phyloP scores from a whole-genome alignment of 2,329 filamentous ascomycete species.

The Monilinia polystroma region DNA sequence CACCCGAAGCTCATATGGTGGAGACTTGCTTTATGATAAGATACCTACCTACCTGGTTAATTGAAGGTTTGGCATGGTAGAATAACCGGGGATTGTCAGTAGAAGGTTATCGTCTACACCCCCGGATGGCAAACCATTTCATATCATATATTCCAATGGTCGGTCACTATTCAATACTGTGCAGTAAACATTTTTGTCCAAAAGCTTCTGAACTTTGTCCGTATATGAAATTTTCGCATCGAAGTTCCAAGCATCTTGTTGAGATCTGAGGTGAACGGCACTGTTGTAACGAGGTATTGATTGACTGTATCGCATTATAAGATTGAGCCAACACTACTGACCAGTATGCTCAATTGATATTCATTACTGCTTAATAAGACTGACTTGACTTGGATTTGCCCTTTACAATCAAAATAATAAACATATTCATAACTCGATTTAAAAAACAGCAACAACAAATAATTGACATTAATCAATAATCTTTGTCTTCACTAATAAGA shows the following conservation, averaged over 20 bases:
- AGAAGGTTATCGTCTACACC: background rate
- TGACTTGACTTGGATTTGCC: background rate
- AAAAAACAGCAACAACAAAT: too few species aligned
- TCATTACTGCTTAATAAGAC: background rate
- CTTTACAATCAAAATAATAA: background rate
- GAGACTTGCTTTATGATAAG: background rate
- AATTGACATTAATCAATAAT: too few species aligned
- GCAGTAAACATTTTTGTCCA: background rate
- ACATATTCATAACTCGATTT: too few species aligned
- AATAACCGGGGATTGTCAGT: background rate
- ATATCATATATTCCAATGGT: too few species aligned
- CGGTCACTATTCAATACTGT: background rate
- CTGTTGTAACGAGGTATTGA: too few species aligned
- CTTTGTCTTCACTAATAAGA: too few species aligned
- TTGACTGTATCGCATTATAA: background rate
- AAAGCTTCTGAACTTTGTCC: background rate
- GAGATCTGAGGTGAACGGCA: background rate
- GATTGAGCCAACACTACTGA: background rate
- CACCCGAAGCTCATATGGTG: too few species aligned
- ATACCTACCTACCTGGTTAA: background rate
- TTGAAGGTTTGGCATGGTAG: background rate
- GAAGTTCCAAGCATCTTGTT: background rate
- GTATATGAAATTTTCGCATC: background rate
- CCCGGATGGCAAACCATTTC: background rate
- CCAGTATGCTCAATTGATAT: background rate